These are phyloP conservation scores for Chaetomiaceae sp. DNA, from an alignment of 2,329 filamentous ascomycete species.

Conservation along the genomic window DNA sequence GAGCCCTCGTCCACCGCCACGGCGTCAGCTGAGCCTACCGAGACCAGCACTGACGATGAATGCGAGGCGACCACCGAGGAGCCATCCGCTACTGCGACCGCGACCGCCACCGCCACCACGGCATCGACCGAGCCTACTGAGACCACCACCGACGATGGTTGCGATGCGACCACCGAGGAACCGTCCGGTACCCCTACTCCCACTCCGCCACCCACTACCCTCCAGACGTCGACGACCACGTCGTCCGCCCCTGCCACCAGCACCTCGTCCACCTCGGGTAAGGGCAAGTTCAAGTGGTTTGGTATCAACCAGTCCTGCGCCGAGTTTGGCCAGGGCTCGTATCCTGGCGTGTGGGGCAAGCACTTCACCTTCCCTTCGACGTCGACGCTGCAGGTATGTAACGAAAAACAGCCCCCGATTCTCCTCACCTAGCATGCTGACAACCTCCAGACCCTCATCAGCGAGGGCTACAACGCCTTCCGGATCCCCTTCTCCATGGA, in stretches of 20 bases:
- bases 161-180: no score
- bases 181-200: no score
- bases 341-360: conserved; percentile 53
- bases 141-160: no score
- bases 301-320: conserved; percentile 48
- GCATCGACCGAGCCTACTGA: no score
- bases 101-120: no score
- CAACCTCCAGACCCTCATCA: conserved; percentile 37
- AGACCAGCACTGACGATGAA: no score
- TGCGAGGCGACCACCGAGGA: no score
- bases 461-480: conserved; percentile 54
- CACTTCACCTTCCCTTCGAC: conserved; percentile 60
- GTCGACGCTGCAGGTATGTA: conserved; percentile 35
- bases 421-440: no score
- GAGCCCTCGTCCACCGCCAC: no score
- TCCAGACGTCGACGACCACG: background rate
- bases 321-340: conserved; percentile 56
- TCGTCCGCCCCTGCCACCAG: conserved; percentile 14
- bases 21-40: no score
- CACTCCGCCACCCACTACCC: conserved; percentile 11
- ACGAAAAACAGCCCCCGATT: no score
- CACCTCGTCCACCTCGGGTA: conserved; percentile 1
- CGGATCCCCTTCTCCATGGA: conserved; percentile 54
- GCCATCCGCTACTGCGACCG: no score
- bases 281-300: conserved; percentile 37